Conservation (phyloP, 495 filamentous ascomycete species). For the Penicillium parvum region DNA sequence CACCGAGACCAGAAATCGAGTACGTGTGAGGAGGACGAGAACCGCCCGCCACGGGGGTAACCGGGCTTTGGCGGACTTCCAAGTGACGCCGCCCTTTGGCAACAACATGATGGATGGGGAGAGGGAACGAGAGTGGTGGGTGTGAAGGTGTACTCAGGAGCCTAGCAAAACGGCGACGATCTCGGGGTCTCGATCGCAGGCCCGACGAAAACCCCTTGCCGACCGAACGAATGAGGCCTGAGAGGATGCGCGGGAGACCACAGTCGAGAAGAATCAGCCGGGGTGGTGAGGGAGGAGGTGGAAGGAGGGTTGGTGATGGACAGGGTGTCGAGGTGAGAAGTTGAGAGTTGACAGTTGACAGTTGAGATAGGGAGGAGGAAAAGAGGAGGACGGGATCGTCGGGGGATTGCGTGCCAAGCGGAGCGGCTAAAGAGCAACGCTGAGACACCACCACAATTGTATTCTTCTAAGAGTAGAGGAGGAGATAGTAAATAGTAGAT, state of each 20-base stretch:
- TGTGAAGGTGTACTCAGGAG: conserved; percentile 13
- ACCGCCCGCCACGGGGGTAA: conserved; percentile 81
- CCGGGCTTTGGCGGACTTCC: conserved; percentile 81
- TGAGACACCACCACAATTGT: neutral
- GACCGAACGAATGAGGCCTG: conserved; percentile 30
- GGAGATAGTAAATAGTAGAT: neutral
- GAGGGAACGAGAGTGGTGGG: conserved; percentile 5
- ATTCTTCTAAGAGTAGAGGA: neutral
- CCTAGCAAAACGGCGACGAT: conserved; percentile 20
- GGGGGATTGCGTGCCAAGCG: conserved; percentile 19
- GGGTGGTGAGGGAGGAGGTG: conserved; percentile 1
- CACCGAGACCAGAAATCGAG: conserved; percentile 72
- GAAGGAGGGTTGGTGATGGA: conserved; percentile 3
- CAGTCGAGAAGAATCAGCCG: neutral
- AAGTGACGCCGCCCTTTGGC: conserved; percentile 84
- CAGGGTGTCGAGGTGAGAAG: neutral
- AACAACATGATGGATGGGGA: conserved; percentile 55
- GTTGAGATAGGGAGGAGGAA: conserved; percentile 20
- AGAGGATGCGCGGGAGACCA: conserved; percentile 16
- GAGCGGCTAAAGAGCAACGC: conserved; percentile 6
- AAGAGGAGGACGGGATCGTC: conserved; percentile 25
- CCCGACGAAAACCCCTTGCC: conserved; percentile 25
- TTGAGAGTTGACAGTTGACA: no score
- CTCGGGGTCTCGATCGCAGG: conserved; percentile 15
- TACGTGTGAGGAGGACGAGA: conserved; percentile 68